phyloP scores from a whole-genome alignment of 2,329 filamentous ascomycete genomes.

The Raffaelea deltoideospora region DNA sequence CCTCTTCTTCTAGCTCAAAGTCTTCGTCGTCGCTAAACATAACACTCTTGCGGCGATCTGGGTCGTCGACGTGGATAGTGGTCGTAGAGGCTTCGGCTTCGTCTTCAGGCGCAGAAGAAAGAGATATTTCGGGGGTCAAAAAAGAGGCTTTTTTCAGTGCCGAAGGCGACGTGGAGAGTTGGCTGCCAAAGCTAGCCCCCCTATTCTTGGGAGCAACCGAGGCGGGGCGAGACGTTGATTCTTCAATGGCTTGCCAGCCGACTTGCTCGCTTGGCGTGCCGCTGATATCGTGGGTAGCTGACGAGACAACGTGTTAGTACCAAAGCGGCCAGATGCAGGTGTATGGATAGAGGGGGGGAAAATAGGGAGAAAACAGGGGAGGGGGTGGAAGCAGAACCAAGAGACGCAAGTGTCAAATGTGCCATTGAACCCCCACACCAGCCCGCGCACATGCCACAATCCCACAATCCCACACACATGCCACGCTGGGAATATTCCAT shows the following conservation, averaged over 20 bases:
- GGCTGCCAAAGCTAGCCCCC: slow-evolving; percentile 7
- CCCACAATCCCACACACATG: no score
- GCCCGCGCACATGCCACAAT: no score
- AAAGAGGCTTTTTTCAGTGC: slow-evolving; percentile 15
- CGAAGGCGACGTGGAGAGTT: slow-evolving; percentile 11
- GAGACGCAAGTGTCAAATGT: background rate
- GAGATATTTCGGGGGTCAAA: slow-evolving; percentile 12
- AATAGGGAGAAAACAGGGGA: background rate
- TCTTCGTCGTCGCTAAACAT: slow-evolving; percentile 29
- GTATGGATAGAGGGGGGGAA: background rate
- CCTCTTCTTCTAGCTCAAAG: slow-evolving; percentile 42
- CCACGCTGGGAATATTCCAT: no score
- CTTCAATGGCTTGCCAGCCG: slow-evolving; percentile 74
- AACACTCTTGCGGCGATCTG: slow-evolving; percentile 26
- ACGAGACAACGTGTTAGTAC: slow-evolving; percentile 13
- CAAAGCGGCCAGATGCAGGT: slow-evolving; percentile 4
- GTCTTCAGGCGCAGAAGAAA: slow-evolving; percentile 16
- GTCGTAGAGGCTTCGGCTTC: slow-evolving; percentile 44
- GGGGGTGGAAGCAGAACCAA: background rate
- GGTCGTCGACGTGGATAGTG: slow-evolving; percentile 74
- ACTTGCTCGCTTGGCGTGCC: slow-evolving; percentile 83
- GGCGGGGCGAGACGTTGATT: slow-evolving; percentile 53
- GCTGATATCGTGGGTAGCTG: slow-evolving; percentile 48
- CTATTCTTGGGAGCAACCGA: slow-evolving; percentile 7
- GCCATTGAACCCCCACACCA: background rate